These are phyloP conservation scores for Colletotrichum euphorbiae DNA, from an alignment of 2,329 filamentous ascomycete genomes.

Conservation along the genomic window DNA sequence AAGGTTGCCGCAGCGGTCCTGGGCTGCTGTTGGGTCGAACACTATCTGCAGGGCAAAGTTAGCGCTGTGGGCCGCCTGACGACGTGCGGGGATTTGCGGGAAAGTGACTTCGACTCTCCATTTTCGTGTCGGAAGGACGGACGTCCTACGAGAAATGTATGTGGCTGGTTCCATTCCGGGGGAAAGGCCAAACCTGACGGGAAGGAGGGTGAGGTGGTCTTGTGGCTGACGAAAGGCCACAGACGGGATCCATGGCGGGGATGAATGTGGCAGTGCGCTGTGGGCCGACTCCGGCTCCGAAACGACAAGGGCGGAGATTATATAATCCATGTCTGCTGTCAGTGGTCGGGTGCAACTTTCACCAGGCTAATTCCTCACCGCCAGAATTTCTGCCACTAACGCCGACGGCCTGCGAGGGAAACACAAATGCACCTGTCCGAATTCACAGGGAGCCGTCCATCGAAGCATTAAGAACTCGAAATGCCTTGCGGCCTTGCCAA, in stretches of 20 bases:
- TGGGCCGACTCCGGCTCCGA: no score
- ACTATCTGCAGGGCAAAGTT: conserved; percentile 10
- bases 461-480: not conserved
- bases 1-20: no score
- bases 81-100: conserved; percentile 15
- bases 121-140: not conserved
- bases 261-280: not conserved
- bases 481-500: no score
- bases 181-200: not conserved
- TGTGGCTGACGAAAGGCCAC: no score
- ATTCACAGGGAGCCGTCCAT: not conserved
- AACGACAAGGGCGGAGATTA: not conserved
- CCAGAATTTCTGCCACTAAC: no score
- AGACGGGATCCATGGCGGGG: no score
- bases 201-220: no score
- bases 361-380: not conserved
- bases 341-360: no score
- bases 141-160: no score
- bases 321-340: not conserved
- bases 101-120: not conserved
- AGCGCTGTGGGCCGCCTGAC: not conserved
- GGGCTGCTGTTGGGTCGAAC: not conserved
- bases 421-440: not conserved
- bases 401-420: not conserved
- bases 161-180: not conserved